Conservation (phyloP, 2,329 filamentous ascomycete genomes). For the Penicillium oxalicum region DNA sequence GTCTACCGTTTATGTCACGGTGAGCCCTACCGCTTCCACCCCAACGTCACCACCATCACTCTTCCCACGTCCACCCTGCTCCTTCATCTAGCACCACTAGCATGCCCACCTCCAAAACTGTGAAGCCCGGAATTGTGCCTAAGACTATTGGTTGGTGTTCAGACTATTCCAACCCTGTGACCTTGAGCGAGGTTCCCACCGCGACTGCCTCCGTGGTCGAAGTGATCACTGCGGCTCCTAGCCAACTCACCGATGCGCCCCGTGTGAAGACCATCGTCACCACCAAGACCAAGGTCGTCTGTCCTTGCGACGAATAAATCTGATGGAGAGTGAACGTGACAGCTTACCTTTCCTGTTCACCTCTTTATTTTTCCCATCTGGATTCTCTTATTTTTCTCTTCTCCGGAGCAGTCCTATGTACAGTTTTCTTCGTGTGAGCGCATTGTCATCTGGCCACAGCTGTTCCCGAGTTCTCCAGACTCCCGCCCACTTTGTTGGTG, state of each 20-base stretch:
- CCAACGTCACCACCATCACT: conserved; percentile 6
- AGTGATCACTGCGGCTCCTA: background rate
- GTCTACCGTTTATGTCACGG: conserved; percentile 18
- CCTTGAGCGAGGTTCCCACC: conserved; percentile 12
- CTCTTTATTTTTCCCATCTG: too few species aligned
- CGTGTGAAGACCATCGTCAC: conserved; percentile 1
- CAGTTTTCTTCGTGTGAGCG: too few species aligned
- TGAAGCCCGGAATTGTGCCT: conserved; percentile 21
- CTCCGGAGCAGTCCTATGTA: too few species aligned
- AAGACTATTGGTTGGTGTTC: conserved; percentile 24
- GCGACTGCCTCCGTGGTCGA: conserved; percentile 5
- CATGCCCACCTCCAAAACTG: conserved; percentile 9
- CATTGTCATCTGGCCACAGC: too few species aligned
- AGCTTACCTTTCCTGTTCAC: too few species aligned
- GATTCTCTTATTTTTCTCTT: too few species aligned
- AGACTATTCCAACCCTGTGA: conserved; percentile 23
- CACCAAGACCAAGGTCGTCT: conserved; percentile 1
- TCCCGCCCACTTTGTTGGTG: too few species aligned
- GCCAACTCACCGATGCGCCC: background rate
- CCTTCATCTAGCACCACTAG: conserved; percentile 11
- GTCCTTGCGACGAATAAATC: background rate
- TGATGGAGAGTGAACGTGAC: background rate
- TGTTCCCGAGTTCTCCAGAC: too few species aligned
- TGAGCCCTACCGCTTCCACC: conserved; percentile 19
- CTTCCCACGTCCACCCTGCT: conserved; percentile 8